Base-by-base conservation (phyloP, 139 green algal genomes). In the Chlamydomonas sp. region DNA sequence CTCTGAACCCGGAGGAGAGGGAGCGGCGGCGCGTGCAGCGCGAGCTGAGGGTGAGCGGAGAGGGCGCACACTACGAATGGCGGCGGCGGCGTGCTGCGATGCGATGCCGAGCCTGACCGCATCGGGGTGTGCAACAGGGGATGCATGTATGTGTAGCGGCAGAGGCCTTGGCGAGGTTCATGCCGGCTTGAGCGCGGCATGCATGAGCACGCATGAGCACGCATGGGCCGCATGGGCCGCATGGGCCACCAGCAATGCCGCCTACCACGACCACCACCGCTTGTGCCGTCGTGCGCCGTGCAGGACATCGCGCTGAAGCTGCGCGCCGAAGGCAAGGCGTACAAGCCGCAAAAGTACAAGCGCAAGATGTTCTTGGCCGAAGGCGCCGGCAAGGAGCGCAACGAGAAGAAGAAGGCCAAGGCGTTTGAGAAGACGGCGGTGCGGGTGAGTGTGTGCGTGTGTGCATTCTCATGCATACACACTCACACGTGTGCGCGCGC, bases 271-370 rank as follows among this genome's bases (percentile, higher is more conserved):
- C 16, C 43, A 54, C 13, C 43, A 54, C 6, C 24, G 16, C 54
- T 20, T n/a, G 10, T 64, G 26, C 60, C 60, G 5, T 68, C 8
- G 10, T 5, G 6, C 31, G 5, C 10, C 34, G 13, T 48, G 22
- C 30, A 68, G 60, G 60, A 68, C 10, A 26, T 68, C 10, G 60
- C 60, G 8, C 8, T 68, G 60, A 48, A 48, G 13, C 26, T 68
- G 8, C 10, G 48, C 20, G 48, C 8, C 22, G 30, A 24, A 26
- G 60, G 60, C 10, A 6, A 68, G 60, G 10, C 13, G 34, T 68
- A 68, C 60, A 68, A 68, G 34, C 60, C 60, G 10, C 60, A 68
- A 30, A 68, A 68, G 60, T 47, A 68, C 34, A 68, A 68, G 34
- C 60, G 60, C 31, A 68, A 68, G 60, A 20, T 68, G 60, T 68